Evolutionary conservation across 2,329 filamentous ascomycete genomes (phyloP), one percentile per base, ranked within the genome.

Genomic region (Venturia aucupariae): DNA sequence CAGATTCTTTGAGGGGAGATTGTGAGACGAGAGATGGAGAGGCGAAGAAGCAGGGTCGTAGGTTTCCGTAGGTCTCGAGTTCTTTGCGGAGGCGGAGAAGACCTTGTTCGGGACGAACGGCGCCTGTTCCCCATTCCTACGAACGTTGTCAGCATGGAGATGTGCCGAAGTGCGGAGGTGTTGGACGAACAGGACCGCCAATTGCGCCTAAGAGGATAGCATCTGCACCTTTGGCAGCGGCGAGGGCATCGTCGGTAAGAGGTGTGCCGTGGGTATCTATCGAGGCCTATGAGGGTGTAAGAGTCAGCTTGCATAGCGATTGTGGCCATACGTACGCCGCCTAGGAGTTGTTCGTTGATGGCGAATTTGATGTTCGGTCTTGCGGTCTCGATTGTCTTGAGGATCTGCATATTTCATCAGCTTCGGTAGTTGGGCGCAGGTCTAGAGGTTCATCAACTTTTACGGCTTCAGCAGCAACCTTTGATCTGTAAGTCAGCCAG

Each of bases 41-140:
- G 61, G 91, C 90, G 80, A 99, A 97, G 83, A 90, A 95, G 83
- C 93, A 97, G 11, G 92, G 93, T 6, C 93, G 88, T 65, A 97
- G 86, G 84, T 97, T 97, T 70, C 92, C 93, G 78, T 95, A 97
- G 65, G 93, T 91, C 73, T 84, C 84, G 83, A 97, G 90, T 78
- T 97, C 90, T 79, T 95, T 97, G 79, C 93, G 91, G 63, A 97
- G 89, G 70, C 82, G 85, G 67, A 97, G 87, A 71, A 97, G 86
- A 67, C 93, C 93, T 79, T 97, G 90, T 76, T 97, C 93, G 1
- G 93, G 93, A 55, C 92, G 90, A 68, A 97, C 88, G 65, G 86
- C 79, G 69, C 90, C 90, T 39, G 91, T 94, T 67, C 92, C 92
- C 91, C 92, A 97, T 90, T 97, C 86, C 82, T 84, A 64, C 51